These are phyloP conservation scores for Lagenidium sp. DNA, from an alignment of 352 stramenopile species.

Conservation along the genomic window DNA sequence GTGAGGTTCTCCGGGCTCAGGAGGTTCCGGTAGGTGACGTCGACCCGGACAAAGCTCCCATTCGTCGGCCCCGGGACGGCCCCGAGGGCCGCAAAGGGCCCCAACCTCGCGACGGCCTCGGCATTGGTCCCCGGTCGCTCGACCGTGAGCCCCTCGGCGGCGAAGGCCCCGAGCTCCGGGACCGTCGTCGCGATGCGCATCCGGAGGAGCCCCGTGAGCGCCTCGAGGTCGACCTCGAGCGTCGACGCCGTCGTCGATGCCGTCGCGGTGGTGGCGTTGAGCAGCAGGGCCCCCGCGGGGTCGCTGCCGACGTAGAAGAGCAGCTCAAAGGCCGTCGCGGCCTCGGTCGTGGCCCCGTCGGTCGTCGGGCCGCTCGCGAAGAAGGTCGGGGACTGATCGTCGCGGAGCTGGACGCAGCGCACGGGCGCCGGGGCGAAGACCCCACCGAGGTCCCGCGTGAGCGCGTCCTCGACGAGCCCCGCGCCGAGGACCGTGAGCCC, in stretches of 20 bases:
- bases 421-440: conserved; percentile 1
- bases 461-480: conserved; percentile 1
- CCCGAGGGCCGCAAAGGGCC: background rate
- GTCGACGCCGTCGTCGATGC: background rate
- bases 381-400: background rate
- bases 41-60: conserved; percentile 22
- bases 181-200: background rate
- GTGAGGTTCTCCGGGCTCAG: conserved; percentile 20
- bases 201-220: background rate
- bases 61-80: background rate
- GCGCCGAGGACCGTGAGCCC: conserved; percentile 2
- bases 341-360: background rate
- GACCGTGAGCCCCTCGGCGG: background rate
- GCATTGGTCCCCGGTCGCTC: conserved; percentile 1
- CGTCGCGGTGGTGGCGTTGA: background rate
- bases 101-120: background rate
- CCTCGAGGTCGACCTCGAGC: background rate
- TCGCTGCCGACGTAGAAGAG: conserved; percentile 11
- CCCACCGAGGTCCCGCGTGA: background rate
- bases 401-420: conserved; percentile 4
- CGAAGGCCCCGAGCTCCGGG: background rate
- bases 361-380: background rate
- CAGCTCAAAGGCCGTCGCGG: conserved; percentile 5
- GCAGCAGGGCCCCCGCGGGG: background rate
- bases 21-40: conserved; percentile 34